phyloP scores from a whole-genome alignment of 495 filamentous ascomycete genomes.

The Daldinia concentrica region DNA sequence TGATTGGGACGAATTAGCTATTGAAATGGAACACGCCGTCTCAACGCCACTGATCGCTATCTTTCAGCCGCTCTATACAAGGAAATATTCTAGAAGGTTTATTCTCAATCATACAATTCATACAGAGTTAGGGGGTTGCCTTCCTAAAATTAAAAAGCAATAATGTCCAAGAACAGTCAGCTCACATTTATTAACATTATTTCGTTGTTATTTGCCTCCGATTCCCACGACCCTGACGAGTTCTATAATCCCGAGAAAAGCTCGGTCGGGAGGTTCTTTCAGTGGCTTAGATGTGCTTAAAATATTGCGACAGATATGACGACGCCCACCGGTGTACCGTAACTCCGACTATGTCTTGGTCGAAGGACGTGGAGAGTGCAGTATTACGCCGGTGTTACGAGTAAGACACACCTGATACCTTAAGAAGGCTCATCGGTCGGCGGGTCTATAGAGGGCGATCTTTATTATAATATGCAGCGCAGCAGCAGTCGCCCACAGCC shows the following conservation, averaged over 20 bases:
- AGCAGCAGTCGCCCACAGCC: background rate
- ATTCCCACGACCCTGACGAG: background rate
- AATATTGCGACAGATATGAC: background rate
- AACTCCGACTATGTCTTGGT: background rate
- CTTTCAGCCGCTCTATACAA: constrained; percentile 20
- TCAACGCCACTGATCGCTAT: constrained; percentile 17
- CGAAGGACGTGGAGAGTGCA: background rate
- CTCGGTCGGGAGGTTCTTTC: background rate
- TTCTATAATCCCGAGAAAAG: background rate
- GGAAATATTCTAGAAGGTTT: constrained; percentile 29
- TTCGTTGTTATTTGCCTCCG: background rate
- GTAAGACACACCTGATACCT: background rate
- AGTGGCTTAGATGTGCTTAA: background rate
- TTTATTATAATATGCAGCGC: background rate
- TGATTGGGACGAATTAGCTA: constrained; percentile 5
- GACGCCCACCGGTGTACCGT: background rate
- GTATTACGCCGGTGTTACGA: background rate
- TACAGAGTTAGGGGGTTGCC: background rate
- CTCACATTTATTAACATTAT: background rate
- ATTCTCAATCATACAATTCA: background rate
- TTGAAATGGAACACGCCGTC: constrained; percentile 3
- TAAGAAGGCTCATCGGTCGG: background rate
- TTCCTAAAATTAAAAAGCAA: background rate
- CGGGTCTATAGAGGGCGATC: background rate
- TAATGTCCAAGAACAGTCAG: background rate